Percentiles rank a stretch among this genome's conserved stretches.
phyloP scores from a whole-genome alignment of 1,139 yeast genomes.

The Kurtzmaniella quercitrusa region DNA sequence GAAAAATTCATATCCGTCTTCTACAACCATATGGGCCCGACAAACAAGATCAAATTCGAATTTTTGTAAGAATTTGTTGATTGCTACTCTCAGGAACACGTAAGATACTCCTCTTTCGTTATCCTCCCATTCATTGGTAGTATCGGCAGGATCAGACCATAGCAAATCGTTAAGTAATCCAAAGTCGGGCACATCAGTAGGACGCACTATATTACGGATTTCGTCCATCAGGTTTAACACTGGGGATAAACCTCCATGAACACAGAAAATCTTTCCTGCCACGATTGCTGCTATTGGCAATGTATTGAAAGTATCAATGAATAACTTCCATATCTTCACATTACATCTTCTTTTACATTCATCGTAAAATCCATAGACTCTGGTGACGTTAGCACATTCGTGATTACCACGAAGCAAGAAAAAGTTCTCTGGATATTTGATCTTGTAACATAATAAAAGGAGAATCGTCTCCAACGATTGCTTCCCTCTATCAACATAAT shows the following conservation, averaged over 20 bases:
- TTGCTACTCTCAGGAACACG: conserved; percentile 88
- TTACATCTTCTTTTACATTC: conserved; percentile 94
- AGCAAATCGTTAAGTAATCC: conserved; percentile 86
- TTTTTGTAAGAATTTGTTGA: conserved; percentile 79
- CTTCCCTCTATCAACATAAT: conserved; percentile 95
- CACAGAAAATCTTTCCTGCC: conserved; percentile 94
- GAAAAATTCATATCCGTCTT: conserved; percentile 96
- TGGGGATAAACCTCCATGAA: conserved; percentile 95
- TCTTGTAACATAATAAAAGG: conserved; percentile 81
- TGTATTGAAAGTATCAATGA: conserved; percentile 91
- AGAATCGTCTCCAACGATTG: conserved; percentile 89
- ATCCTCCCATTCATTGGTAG: conserved; percentile 95
- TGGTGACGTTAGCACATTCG: conserved; percentile 93
- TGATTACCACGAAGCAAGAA: conserved; percentile 91
- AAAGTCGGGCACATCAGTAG: conserved; percentile 96
- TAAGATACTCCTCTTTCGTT: conserved; percentile 97
- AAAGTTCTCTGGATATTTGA: conserved; percentile 94
- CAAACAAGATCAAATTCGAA: conserved; percentile 94
- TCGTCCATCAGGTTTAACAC: conserved; percentile 89
- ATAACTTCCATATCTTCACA: conserved; percentile 89
- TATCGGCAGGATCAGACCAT: conserved; percentile 98
- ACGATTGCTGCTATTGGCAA: conserved; percentile 94
- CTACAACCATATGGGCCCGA: conserved; percentile 98
- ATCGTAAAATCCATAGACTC: conserved; percentile 95
- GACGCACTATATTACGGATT: conserved; percentile 84